Base-by-base conservation (phyloP, 1,284 basidiomycete species). In the Boletus semigastroideus region DNA sequence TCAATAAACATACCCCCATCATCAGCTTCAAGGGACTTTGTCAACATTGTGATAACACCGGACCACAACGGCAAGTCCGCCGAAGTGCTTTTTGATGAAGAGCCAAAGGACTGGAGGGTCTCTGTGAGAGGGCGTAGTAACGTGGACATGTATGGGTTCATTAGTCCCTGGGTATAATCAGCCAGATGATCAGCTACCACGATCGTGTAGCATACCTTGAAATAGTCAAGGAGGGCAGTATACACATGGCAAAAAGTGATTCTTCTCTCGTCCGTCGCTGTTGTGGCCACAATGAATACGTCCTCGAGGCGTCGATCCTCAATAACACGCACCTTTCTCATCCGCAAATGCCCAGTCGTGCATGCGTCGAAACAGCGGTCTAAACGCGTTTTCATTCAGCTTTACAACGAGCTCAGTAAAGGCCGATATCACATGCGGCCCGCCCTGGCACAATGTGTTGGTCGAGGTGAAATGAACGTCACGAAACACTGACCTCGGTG, bases 321-420 rank as follows among this genome's bases (percentile, higher is more conserved):
- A 28, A 28, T 40, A 9, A n/a, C 11, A 69, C 78, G 52, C 66
- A 86, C 84, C 72, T 36, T 70, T 67, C 38, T 77, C 76, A 49
- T 78, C 76, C 2, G 75, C 78, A 57, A 95, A 95, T 0, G 94
- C 94, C 96, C 97, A 99, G 69, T 99, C 96, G 65, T 92, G 95
- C 58, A 95, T 73, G 55, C 87, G 86, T 54, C 94, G 84, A 78
- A 98, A 97, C 17, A 98, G 74, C 2, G 96, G 96, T 59, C 86
- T 85, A 85, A 99, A 98, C 0, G 89, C 82, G 0, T 86, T 83
- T 65, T 99, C 97, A 64, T 96, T 98, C 47, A 99, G 78, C 72
- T 98, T 98, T 56, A 94, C 83, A 11, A 95, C 91, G 16, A 98
- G 75, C 66, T 95, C 89, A 20, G 90, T 77, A 78, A 97, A 98